phyloP scores from a whole-genome alignment of 2,329 filamentous ascomycete genomes.

The Iodosphaeria phyllophila region DNA sequence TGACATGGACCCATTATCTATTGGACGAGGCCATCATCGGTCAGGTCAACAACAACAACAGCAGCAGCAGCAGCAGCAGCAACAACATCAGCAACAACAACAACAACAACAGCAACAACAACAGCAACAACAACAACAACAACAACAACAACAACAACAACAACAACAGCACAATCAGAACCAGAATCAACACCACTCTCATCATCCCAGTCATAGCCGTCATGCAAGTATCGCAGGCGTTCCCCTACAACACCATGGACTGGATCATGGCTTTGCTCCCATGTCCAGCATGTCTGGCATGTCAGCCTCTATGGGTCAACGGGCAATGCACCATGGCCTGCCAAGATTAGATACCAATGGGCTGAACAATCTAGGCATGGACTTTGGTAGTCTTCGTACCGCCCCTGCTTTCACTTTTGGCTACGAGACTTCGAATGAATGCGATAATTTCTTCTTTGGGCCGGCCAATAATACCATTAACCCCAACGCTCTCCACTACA shows the following conservation, averaged over 20 bases:
- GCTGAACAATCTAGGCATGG: conserved; percentile 43
- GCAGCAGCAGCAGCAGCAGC: too few relatives aligned
- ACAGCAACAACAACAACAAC: conserved; percentile 21
- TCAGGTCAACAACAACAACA: too few relatives aligned
- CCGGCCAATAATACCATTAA: conserved; percentile 47
- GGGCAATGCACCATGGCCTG: conserved; percentile 47
- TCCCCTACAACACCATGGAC: too few relatives aligned
- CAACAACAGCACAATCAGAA: conserved; percentile 33
- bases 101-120: conserved; percentile 33
- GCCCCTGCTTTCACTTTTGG: conserved; percentile 51
- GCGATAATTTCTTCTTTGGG: conserved; percentile 53
- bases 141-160: too few relatives aligned
- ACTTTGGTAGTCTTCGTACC: conserved; percentile 54
- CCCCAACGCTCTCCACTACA: conserved; percentile 65
- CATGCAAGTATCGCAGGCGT: conserved; percentile 60
- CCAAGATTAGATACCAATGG: conserved; percentile 69
- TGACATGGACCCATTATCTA: too few relatives aligned
- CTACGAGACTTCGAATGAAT: conserved; percentile 48
- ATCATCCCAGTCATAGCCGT: conserved; percentile 40
- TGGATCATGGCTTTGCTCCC: too few relatives aligned
- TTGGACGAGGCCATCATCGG: too few relatives aligned
- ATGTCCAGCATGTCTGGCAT: conserved; percentile 44
- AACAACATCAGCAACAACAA: too few relatives aligned
- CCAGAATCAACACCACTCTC: conserved; percentile 22
- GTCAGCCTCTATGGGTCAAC: conserved; percentile 47